Conservation (phyloP, 768 basidiomycete species). For the Boletus huronensis region DNA sequence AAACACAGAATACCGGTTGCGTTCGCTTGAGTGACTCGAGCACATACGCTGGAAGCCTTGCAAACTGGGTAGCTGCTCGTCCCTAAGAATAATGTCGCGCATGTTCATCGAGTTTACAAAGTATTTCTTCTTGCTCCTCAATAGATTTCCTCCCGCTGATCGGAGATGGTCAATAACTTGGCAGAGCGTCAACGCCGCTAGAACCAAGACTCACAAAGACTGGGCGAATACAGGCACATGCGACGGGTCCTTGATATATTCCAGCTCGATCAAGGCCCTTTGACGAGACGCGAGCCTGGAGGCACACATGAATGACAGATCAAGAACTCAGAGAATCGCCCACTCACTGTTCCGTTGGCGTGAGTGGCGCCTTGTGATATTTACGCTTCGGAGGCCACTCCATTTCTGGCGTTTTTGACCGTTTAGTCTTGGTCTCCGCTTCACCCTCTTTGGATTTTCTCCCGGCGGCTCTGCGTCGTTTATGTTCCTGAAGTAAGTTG, state of each 20-base stretch:
- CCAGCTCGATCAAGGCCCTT: conserved; percentile 59
- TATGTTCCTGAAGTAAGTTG: conserved; percentile 23
- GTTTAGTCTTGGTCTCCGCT: conserved; percentile 6
- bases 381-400: conserved; percentile 65
- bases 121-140: conserved; percentile 42
- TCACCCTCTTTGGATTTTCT: conserved; percentile 21
- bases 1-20: background rate
- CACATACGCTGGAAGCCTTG: background rate
- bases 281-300: conserved; percentile 52
- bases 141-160: conserved; percentile 39
- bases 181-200: background rate
- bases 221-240: conserved; percentile 59
- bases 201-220: conserved; percentile 51
- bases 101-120: conserved; percentile 41
- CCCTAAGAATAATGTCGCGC: conserved; percentile 11
- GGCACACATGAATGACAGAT: background rate
- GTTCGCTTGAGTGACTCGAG: background rate
- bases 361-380: conserved; percentile 49
- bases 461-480: conserved; percentile 20
- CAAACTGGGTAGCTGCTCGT: no score
- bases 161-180: conserved; percentile 4
- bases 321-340: background rate
- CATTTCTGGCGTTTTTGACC: conserved; percentile 34
- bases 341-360: conserved; percentile 50
- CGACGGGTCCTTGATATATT: conserved; percentile 49